Evolutionary conservation across 2,329 filamentous ascomycete genomes (phyloP).

Genomic region (Cladobotryum protrusum): DNA sequence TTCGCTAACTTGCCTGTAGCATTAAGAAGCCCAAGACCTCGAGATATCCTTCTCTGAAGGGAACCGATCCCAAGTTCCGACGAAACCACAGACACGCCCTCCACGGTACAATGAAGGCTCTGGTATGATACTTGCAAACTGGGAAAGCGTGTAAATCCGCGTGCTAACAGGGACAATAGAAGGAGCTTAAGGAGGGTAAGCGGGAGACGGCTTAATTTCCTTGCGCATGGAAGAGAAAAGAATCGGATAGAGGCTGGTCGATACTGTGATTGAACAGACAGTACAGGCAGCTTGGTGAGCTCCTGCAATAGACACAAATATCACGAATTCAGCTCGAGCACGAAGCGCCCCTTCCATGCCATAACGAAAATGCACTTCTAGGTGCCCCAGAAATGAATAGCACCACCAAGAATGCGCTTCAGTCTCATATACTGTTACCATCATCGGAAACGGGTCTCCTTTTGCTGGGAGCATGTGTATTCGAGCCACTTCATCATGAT

Average conservation of each 20-base stretch:
- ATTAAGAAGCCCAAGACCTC: conserved; percentile 99
- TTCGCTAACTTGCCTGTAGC: conserved; percentile 44
- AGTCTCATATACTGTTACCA: too few relatives aligned
- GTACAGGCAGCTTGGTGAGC: not conserved
- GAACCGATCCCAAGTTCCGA: conserved; percentile 99
- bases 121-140: conserved; percentile 56
- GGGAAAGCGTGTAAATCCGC: not conserved
- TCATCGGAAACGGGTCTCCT: too few relatives aligned
- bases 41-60: conserved; percentile 97
- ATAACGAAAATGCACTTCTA: too few relatives aligned
- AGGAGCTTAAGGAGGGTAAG: conserved; percentile 97
- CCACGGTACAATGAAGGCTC: conserved; percentile 95
- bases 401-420: too few relatives aligned
- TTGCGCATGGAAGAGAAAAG: not conserved
- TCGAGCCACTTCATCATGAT: too few relatives aligned
- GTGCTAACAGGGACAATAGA: conserved; percentile 52
- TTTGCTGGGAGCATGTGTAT: too few relatives aligned
- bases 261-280: not conserved
- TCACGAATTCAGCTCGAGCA: not conserved
- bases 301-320: not conserved
- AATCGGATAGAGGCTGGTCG: not conserved
- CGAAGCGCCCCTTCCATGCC: not conserved
- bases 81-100: conserved; percentile 99
- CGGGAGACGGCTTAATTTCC: conserved; percentile 66
- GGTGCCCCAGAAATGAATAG: too few relatives aligned